Conservation (phyloP, 805 yeast genomes). For the Candida cerambycidarum region DNA sequence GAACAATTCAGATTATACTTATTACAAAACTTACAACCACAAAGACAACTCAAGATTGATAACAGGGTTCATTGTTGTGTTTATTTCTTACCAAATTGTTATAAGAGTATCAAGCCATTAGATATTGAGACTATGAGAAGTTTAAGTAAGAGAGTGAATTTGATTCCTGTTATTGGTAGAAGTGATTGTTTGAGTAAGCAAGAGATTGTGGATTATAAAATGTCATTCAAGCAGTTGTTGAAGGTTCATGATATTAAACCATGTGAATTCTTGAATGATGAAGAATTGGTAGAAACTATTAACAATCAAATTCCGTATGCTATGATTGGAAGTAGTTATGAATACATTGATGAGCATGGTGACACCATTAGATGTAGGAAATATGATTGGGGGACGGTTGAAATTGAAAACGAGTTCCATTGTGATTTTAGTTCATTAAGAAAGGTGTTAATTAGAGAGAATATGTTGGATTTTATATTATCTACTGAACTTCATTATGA, state of each 20-base stretch:
- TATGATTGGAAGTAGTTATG: constrained; percentile 63
- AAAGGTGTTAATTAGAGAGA: constrained; percentile 61
- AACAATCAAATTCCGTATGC: constrained; percentile 62
- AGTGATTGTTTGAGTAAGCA: constrained; percentile 32
- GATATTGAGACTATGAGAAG: constrained; percentile 38
- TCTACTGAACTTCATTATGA: constrained; percentile 80
- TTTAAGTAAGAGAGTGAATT: constrained; percentile 32
- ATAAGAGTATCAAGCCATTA: constrained; percentile 44
- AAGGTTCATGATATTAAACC: constrained; percentile 25
- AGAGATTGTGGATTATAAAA: constrained; percentile 27
- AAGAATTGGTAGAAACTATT: constrained; percentile 29
- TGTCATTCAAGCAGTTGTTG: constrained; percentile 24
- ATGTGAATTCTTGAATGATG: constrained; percentile 32
- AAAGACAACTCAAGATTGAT: constrained; percentile 45
- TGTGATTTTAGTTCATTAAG: constrained; percentile 75
- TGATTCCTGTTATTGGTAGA: constrained; percentile 40
- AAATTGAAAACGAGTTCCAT: constrained; percentile 72
- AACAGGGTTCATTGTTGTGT: constrained; percentile 80
- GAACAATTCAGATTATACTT: constrained; percentile 69
- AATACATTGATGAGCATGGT: constrained; percentile 24
- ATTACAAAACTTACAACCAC: constrained; percentile 60
- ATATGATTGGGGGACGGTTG: constrained; percentile 85
- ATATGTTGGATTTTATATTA: constrained; percentile 75
- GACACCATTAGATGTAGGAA: constrained; percentile 66
- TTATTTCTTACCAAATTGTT: constrained; percentile 75